Base-by-base conservation (phyloP, 1,139 yeast genomes). In the Taphrina populina region DNA sequence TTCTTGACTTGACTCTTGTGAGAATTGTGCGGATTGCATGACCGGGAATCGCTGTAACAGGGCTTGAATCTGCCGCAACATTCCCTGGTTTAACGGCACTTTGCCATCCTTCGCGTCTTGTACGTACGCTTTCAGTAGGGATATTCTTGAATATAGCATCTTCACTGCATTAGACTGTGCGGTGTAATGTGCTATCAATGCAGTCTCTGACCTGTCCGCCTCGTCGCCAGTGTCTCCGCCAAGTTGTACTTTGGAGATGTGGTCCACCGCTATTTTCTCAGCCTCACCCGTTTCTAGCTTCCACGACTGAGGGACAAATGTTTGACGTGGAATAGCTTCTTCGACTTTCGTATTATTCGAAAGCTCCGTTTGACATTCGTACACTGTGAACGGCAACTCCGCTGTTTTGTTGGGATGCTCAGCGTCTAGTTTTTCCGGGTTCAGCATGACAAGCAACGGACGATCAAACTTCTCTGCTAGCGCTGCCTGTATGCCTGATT, bases 251-350 rank as follows among this genome's bases (percentile, higher is more conserved):
- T 41, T 40, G 3, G 54, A 29, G 20, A 49, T 40, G 23, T 49
- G 54, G 13, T 49, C 54, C 10, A 49, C 54, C 20, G 54, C 54
- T 15, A 49, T 49, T 2, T 46, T 33, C 32, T 49, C 54, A 0
- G 46, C 54, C 13, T 49, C 54, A n/a, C 44, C 39, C 21, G 54
- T 49, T 15, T 26, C 54, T 8, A 49, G 32, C 13, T 20, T 21
- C 54, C 54, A 49, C 19, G 19, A 19, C n/a, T 29, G 29, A 13
- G 26, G 21, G 4, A 19, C 26, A 20, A 26, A 37, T 19, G 43
- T 23, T 37, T 20, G 30, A n/a, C 15, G 27, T 2, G 43, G 24
- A 2, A 29, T 21, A 17, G 30, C 43, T 7, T 13, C 2, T 10
- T 21, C 43, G 13, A 13, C 29, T 13, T 8, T 17, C 13, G 43